Evolutionary conservation across 2,329 filamentous ascomycete species (phyloP).

Genomic region (Knoxdaviesia capensis): DNA sequence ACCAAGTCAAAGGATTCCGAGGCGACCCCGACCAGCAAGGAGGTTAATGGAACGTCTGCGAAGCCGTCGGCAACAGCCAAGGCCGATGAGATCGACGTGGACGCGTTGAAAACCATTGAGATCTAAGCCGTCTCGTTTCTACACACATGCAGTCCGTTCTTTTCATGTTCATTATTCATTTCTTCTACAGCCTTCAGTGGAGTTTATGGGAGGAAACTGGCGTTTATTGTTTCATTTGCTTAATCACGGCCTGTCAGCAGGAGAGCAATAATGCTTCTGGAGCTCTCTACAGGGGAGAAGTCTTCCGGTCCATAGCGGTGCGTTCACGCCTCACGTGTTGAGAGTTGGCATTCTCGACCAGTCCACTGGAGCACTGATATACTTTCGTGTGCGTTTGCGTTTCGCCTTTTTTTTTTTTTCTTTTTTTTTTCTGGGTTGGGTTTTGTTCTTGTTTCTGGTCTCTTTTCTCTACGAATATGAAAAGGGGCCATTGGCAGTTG

Average conservation of each 20-base stretch:
- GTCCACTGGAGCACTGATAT: too few species aligned
- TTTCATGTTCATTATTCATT: neutral
- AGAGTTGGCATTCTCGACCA: too few species aligned
- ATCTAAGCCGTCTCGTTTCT: slow-evolving; percentile 19
- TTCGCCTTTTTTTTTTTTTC: neutral
- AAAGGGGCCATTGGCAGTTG: too few species aligned
- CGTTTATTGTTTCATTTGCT: neutral
- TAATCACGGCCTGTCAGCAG: too few species aligned
- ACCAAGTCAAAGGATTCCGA: slow-evolving; percentile 16
- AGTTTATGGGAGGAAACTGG: neutral
- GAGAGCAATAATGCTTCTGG: too few species aligned
- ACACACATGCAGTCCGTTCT: neutral
- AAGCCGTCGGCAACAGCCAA: slow-evolving; percentile 20
- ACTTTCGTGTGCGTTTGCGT: slow-evolving; percentile 1
- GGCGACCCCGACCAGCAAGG: slow-evolving; percentile 17
- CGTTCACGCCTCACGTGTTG: too few species aligned
- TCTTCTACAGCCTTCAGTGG: neutral
- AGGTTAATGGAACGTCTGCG: slow-evolving; percentile 8
- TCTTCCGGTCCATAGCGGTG: too few species aligned
- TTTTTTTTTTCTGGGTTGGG: neutral
- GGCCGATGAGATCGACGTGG: slow-evolving; percentile 21
- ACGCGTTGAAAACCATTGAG: slow-evolving; percentile 41
- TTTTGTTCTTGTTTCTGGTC: neutral
- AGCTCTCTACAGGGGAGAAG: too few species aligned
- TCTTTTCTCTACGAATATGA: too few species aligned